Percentiles rank a stretch among this genome's conserved stretches.
Conservation (phyloP, 768 basidiomycete species). For the Termitomyces sp. region DNA sequence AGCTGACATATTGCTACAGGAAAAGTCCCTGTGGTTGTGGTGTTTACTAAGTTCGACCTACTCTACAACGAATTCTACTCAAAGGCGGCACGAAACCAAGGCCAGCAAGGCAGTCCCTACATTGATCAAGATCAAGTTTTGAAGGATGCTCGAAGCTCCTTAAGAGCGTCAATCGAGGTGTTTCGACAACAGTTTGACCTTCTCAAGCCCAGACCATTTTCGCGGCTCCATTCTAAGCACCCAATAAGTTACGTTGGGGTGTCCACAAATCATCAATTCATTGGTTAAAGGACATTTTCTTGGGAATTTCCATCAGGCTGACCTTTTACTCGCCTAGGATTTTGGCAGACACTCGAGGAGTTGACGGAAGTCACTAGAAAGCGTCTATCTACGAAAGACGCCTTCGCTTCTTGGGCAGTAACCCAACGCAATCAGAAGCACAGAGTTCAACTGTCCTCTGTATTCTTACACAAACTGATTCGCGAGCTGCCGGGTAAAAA, state of each 20-base stretch:
- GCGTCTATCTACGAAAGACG: neutral
- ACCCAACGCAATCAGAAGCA: neutral
- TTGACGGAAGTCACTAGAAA: neutral
- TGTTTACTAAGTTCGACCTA: conserved; percentile 1
- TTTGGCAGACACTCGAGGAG: neutral
- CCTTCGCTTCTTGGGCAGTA: neutral
- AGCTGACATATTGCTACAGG: neutral
- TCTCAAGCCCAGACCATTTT: neutral
- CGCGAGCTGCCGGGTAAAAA: neutral
- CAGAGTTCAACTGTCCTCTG: neutral
- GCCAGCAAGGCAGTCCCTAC: neutral
- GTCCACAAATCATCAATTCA: neutral
- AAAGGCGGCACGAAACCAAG: neutral
- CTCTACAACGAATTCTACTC: neutral
- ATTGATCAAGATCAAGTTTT: neutral
- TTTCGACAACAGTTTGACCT: neutral
- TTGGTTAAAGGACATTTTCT: neutral
- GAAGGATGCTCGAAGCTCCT: neutral
- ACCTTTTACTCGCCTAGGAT: neutral
- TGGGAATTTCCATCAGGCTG: neutral
- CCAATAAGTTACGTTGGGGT: neutral
- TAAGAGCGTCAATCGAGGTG: neutral
- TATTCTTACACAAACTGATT: neutral
- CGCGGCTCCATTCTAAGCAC: neutral
- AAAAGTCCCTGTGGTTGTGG: conserved; percentile 1